A percentile compares a stretch with the other conserved stretches of the same genome.
Evolutionary conservation across 2,329 filamentous ascomycete species (phyloP).

Genomic region (Sclerotinia spermophila): DNA sequence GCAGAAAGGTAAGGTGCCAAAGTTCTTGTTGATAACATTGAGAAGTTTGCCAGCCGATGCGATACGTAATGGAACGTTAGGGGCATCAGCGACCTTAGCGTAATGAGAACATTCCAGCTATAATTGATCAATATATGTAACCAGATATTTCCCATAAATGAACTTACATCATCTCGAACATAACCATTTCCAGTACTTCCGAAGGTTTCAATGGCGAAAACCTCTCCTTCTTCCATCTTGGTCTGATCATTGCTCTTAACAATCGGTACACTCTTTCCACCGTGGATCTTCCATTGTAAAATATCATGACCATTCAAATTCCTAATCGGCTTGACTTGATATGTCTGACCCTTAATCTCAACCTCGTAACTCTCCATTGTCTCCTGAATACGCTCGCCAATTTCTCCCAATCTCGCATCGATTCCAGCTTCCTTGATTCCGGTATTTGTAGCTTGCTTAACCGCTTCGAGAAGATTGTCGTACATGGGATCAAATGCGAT

Average conservation of each 20-base stretch:
- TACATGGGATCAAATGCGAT: slow-evolving; percentile 65
- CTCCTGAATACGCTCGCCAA: slow-evolving; percentile 57
- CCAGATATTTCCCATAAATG: not conserved
- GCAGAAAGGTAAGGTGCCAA: slow-evolving; percentile 88
- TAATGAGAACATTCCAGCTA: slow-evolving; percentile 84
- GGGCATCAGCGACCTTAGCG: slow-evolving; percentile 67
- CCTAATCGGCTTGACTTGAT: slow-evolving; percentile 53
- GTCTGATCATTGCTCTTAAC: slow-evolving; percentile 84
- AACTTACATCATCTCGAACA: slow-evolving; percentile 74
- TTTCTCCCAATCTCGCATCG: slow-evolving; percentile 75
- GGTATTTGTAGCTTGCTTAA: slow-evolving; percentile 66
- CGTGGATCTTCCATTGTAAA: slow-evolving; percentile 83
- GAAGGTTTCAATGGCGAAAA: slow-evolving; percentile 95
- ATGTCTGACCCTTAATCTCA: slow-evolving; percentile 49
- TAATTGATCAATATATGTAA: slow-evolving; percentile 23
- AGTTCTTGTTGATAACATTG: slow-evolving; percentile 92
- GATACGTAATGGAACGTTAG: slow-evolving; percentile 71
- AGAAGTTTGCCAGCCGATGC: slow-evolving; percentile 81
- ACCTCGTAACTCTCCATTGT: slow-evolving; percentile 61
- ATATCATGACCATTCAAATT: slow-evolving; percentile 74
- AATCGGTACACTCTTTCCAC: slow-evolving; percentile 89
- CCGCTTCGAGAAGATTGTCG: slow-evolving; percentile 62
- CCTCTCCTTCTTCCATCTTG: slow-evolving; percentile 97
- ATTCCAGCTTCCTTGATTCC: slow-evolving; percentile 89
- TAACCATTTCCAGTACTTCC: slow-evolving; percentile 89